These are phyloP conservation scores for Gastroboletus turbinatus DNA, from an alignment of 1,284 basidiomycete species.

Conservation along the genomic window DNA sequence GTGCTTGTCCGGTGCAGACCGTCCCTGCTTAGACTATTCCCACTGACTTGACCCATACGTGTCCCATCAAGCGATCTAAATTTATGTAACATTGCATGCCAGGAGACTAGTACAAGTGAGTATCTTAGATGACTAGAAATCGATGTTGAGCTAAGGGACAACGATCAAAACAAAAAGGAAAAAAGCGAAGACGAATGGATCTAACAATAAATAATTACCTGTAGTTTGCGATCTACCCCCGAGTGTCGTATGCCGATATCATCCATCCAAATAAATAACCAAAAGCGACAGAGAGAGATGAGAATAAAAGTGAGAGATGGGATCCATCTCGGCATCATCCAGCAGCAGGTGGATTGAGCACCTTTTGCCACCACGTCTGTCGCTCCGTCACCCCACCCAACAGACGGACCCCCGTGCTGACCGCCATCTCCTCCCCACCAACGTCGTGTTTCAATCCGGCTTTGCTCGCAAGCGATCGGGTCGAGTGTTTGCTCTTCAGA, in stretches of 20 bases:
- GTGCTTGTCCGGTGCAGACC: neutral
- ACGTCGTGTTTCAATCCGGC: neutral
- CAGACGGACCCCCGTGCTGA: slow-evolving; percentile 1
- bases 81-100: neutral
- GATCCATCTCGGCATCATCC: slow-evolving; percentile 7
- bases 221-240: slow-evolving; percentile 1
- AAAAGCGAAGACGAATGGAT: neutral
- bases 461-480: slow-evolving; percentile 19
- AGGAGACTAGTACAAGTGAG: slow-evolving; percentile 1
- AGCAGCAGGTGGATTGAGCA: slow-evolving; percentile 21
- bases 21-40: slow-evolving; percentile 7
- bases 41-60: neutral
- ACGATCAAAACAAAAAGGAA: neutral
- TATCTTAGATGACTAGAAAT: slow-evolving; percentile 4
- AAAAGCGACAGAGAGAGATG: neutral
- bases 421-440: neutral
- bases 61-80: no score
- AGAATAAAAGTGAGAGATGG: neutral
- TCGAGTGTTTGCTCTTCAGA: slow-evolving; percentile 20
- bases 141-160: neutral
- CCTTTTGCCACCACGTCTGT: slow-evolving; percentile 35
- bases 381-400: slow-evolving; percentile 17
- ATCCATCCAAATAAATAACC: neutral
- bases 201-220: neutral
- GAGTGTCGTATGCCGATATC: neutral